A percentile compares a stretch with the other conserved stretches of the same genome.
Conservation (phyloP, 352 stramenopile genomes). For the Globisporangium abappressorium region DNA sequence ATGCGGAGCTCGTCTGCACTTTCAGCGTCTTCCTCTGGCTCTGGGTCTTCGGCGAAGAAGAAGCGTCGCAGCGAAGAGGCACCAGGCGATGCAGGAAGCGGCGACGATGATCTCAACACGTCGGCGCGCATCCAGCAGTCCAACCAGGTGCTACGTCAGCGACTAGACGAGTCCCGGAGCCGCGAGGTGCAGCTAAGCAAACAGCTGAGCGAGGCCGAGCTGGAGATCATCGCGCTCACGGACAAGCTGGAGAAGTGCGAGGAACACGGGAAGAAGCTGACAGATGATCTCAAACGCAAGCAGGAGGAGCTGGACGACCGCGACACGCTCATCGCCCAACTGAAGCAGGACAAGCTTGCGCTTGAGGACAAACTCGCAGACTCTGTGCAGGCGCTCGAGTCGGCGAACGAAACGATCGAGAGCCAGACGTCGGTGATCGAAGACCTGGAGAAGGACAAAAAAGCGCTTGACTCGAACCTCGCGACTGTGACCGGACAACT, state of each 20-base stretch:
- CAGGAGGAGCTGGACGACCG: neutral
- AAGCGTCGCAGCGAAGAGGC: neutral
- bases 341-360: conserved; percentile 3
- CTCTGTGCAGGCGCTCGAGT: neutral
- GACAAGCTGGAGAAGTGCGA: conserved; percentile 4
- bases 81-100: neutral
- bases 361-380: neutral
- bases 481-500: neutral
- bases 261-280: conserved; percentile 8
- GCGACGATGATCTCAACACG: conserved; percentile 1
- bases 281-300: conserved; percentile 10
- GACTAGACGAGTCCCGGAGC: conserved; percentile 3
- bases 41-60: neutral
- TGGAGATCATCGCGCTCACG: conserved; percentile 8
- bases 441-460: conserved; percentile 6
- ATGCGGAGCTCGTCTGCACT: neutral
- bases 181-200: conserved; percentile 1
- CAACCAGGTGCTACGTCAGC: conserved; percentile 4
- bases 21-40: conserved; percentile 1
- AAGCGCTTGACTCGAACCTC: neutral
- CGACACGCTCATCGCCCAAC: conserved; percentile 2
- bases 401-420: neutral
- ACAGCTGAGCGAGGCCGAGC: conserved; percentile 10
- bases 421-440: neutral
- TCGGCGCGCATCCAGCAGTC: conserved; percentile 7